Base-by-base conservation (phyloP, 352 stramenopile genomes). In the Phytophthora agathidicida region DNA sequence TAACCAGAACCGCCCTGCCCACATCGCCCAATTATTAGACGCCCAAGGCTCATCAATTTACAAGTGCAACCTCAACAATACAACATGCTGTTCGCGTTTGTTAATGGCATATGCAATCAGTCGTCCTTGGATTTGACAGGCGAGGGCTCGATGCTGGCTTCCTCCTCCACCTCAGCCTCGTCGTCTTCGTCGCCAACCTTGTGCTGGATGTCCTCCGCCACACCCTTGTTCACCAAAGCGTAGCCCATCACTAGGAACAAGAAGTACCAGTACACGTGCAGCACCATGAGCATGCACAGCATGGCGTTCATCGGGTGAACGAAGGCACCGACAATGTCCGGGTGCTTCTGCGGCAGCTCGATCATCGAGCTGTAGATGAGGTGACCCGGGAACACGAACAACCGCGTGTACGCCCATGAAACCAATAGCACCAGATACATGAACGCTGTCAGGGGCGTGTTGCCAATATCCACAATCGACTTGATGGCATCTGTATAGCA, bases 401-500 rank as follows among this genome's bases (percentile, higher is more conserved):
- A 49, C n/a, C 71, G 68, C 27, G 65, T 77, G 62, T 80, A 80
- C 2, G 55, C 71, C 71, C 71, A 80, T 17, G 71, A 74, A 4
- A 60, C 50, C 3, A 80, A 39, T 31, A 80, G 47, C 56, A 73
- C 35, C 16, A 65, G 5, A 33, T 80, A 80, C 48, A 77, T 63
- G 24, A 68, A 39, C 23, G 46, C 56, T 3, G 73, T 33, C 14
- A 80, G 38, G 8, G 64, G 53, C 13, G 63, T 80, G 14, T 63
- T 58, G 30, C 57, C 65, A 35, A 53, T 68, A 60, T 90, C 80
- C 41, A 90, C 80, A 42, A 86, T 65, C 33, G 71, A 72, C 71
- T 90, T 90, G 63, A 90, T 88, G 6, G 56, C 75, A 41, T 90
- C 80, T 89, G 45, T 19, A n/a, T 13, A 39, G 14, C 16, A 38